A percentile compares a stretch with the other conserved stretches of the same genome.
phyloP scores from a whole-genome alignment of 2,329 filamentous ascomycete genomes.

The Colletotrichum costaricense region DNA sequence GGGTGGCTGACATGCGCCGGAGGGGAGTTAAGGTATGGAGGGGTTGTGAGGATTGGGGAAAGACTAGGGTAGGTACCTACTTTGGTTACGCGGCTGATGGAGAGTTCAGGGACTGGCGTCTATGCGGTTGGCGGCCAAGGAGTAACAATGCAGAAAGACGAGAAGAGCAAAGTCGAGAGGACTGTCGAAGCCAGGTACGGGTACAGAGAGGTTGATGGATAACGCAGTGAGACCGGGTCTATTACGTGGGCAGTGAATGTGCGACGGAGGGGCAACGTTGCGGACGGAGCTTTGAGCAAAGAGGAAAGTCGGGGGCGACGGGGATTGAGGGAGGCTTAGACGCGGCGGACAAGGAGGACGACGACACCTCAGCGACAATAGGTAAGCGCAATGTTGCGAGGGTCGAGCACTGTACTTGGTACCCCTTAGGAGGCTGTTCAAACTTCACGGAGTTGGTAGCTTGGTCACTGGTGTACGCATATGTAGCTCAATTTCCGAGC shows the following conservation, averaged over 20 bases:
- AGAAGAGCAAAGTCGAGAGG: not conserved
- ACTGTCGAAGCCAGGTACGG: not conserved
- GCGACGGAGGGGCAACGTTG: not conserved
- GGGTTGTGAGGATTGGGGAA: not conserved
- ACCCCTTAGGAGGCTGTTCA: not conserved
- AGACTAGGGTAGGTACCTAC: not conserved
- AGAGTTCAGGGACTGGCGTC: not conserved
- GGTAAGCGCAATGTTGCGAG: conserved; percentile 1
- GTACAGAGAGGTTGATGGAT: not conserved
- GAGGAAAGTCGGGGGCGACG: not conserved
- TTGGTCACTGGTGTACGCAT: not conserved
- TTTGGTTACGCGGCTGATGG: conserved; percentile 7
- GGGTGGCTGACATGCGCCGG: not conserved
- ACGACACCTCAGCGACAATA: not conserved
- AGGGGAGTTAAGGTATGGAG: not conserved
- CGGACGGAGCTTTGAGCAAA: not conserved
- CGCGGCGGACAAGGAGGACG: not conserved
- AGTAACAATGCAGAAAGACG: not conserved
- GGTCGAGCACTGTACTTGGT: not conserved
- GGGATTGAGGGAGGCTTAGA: conserved; percentile 16
- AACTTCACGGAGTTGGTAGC: not conserved
- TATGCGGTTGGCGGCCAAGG: conserved; percentile 10
- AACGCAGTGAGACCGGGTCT: not conserved
- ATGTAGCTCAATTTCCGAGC: conserved; percentile 21
- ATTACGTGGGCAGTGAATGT: conserved; percentile 9